phyloP scores from a whole-genome alignment of 331 rosid genomes.

The Malus hybrid region DNA sequence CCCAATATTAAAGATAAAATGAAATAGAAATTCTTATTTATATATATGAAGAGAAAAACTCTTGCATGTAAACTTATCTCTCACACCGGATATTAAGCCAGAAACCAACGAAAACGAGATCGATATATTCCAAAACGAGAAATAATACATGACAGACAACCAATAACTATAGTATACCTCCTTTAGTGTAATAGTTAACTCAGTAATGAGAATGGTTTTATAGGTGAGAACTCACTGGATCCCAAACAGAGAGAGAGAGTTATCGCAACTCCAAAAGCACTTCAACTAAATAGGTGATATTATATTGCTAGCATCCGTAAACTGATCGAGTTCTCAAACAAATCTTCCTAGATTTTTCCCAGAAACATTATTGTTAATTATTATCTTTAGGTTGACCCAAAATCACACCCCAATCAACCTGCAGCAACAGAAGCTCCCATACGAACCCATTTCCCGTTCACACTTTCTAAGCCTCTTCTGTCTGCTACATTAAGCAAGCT shows the following conservation, averaged over 20 bases:
- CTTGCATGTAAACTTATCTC: too few relatives aligned
- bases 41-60: too few relatives aligned
- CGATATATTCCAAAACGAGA: neutral
- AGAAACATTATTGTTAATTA: too few relatives aligned
- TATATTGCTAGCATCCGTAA: neutral
- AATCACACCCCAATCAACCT: neutral
- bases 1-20: too few relatives aligned
- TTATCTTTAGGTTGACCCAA: neutral
- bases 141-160: too few relatives aligned
- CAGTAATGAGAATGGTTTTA: too few relatives aligned
- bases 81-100: neutral
- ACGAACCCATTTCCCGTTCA: neutral
- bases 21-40: too few relatives aligned
- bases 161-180: too few relatives aligned
- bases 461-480: neutral
- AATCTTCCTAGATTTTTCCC: neutral
- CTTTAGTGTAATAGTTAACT: too few relatives aligned
- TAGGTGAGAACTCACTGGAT: neutral
- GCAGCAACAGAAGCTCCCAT: neutral
- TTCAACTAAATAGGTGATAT: neutral
- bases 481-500: slow-evolving; percentile 16
- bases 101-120: neutral
- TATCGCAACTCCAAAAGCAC: neutral
- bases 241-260: neutral
- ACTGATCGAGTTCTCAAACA: neutral